Evolutionary conservation across 2,329 filamentous ascomycete genomes (phyloP), one percentile per base, ranked within the genome.

Genomic region (Neocatenulostroma microsporum): DNA sequence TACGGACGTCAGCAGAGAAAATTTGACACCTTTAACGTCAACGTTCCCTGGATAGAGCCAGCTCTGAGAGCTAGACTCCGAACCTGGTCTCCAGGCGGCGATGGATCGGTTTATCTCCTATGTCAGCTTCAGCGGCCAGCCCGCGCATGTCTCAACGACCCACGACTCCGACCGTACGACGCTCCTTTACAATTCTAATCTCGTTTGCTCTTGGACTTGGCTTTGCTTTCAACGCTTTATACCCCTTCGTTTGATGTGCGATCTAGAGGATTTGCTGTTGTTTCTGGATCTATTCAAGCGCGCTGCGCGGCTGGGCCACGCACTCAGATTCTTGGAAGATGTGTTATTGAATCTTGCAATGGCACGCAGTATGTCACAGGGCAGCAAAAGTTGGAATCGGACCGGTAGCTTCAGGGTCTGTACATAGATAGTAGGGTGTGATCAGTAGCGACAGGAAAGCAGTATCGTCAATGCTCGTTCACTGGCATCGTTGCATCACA

Each of bases 111-210:
- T n/a, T n/a, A 14, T 24, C 8, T 8, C 21, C 21, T 24, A 24
- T 8, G 21, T n/a, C n/a, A n/a, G n/a, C n/a, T n/a, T n/a, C n/a
- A 24, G 21, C 8, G n/a, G 21, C 21, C 21, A 8, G 4, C 25
- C 25, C 5, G 4, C 15, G 12, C n/a, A 27, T 27, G 25, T 27
- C 25, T 27, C 21, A n/a, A 27, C n/a, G n/a, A n/a, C n/a, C n/a
- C n/a, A 27, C 25, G 25, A 27, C n/a, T 27, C 11, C 5, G 11
- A 34, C 21, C 21, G 5, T 6, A 34, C 20, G 31, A 34, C 31
- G 25, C 31, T 34, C 31, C 21, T 34, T n/a, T n/a, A n/a, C n/a
- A n/a, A n/a, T n/a, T n/a, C n/a, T 34, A 30, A 17, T 17, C 28
- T 20, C 5, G 5, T 4, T 17, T 5, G 14, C 27, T 30, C 27